Conservation (phyloP, 1,284 basidiomycete species). For the Cutaneotrichosporon cavernicola region DNA sequence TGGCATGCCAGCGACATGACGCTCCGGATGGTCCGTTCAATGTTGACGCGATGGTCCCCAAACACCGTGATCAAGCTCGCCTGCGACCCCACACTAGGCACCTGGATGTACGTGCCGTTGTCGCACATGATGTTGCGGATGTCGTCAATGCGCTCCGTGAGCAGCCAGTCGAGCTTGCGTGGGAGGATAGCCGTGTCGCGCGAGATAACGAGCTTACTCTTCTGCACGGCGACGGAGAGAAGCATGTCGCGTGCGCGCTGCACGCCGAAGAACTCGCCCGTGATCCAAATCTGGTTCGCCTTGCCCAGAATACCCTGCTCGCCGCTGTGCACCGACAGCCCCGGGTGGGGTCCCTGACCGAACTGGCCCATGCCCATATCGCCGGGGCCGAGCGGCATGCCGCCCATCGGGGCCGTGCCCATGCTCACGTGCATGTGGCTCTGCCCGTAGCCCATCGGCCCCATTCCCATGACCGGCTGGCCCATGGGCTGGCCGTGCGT, state of each 20-base stretch:
- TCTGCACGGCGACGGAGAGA: slow-evolving; percentile 77
- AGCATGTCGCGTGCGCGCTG: slow-evolving; percentile 95
- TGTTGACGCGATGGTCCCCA: slow-evolving; percentile 91
- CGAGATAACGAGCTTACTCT: slow-evolving; percentile 89
- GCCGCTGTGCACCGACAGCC: slow-evolving; percentile 46
- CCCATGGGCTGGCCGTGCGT: slow-evolving; percentile 28
- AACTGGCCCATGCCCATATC: slow-evolving; percentile 40
- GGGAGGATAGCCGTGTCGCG: slow-evolving; percentile 91
- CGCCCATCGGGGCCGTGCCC: slow-evolving; percentile 40
- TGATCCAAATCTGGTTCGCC: slow-evolving; percentile 85
- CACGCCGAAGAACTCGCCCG: slow-evolving; percentile 95
- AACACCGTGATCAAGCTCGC: slow-evolving; percentile 90
- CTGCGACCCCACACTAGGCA: slow-evolving; percentile 70
- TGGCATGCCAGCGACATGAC: slow-evolving; percentile 95
- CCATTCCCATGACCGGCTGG: slow-evolving; percentile 29
- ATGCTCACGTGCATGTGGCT: slow-evolving; percentile 45
- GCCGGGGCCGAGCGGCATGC: slow-evolving; percentile 24
- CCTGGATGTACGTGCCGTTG: slow-evolving; percentile 93
- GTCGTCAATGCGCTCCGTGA: slow-evolving; percentile 87
- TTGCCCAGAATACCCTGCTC: slow-evolving; percentile 56
- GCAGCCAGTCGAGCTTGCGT: slow-evolving; percentile 97
- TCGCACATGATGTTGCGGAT: slow-evolving; percentile 90
- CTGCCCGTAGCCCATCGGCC: slow-evolving; percentile 31
- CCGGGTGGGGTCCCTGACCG: slow-evolving; percentile 41
- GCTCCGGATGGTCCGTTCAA: slow-evolving; percentile 89